Conservation (phyloP, 2,329 filamentous ascomycete genomes). For the Curvularia sp. region DNA sequence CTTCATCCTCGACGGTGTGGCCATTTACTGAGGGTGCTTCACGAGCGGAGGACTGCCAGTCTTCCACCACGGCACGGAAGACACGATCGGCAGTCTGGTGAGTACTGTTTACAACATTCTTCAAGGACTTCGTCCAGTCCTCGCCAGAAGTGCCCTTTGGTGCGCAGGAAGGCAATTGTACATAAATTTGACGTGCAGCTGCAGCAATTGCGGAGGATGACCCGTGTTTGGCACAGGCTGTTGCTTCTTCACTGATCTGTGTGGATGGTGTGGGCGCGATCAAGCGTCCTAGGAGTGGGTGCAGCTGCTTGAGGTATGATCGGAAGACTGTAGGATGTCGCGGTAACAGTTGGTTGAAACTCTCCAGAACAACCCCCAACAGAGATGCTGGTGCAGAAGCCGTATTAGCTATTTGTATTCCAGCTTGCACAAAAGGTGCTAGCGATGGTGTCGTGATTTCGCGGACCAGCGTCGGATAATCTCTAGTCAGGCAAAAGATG, state of each 20-base stretch:
- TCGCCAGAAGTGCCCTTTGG: slow-evolving; percentile 78
- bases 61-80: slow-evolving; percentile 79
- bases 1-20: slow-evolving; percentile 41
- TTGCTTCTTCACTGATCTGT: slow-evolving; percentile 31
- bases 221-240: slow-evolving; percentile 42
- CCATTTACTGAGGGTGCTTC: slow-evolving; percentile 37
- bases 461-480: slow-evolving; percentile 80
- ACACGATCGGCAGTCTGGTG: slow-evolving; percentile 78
- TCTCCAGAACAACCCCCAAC: slow-evolving; percentile 72
- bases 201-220: slow-evolving; percentile 62
- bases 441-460: slow-evolving; percentile 88
- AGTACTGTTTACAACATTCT: slow-evolving; percentile 66
- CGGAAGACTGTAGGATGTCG: slow-evolving; percentile 84
- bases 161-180: slow-evolving; percentile 79
- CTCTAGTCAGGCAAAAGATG: slow-evolving; percentile 83
- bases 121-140: slow-evolving; percentile 77
- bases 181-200: slow-evolving; percentile 69
- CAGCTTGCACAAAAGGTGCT: slow-evolving; percentile 74
- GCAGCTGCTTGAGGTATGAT: slow-evolving; percentile 74
- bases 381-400: slow-evolving; percentile 49
- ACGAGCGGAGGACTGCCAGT: slow-evolving; percentile 73
- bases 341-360: slow-evolving; percentile 75
- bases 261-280: slow-evolving; percentile 68
- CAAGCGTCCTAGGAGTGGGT: slow-evolving; percentile 64
- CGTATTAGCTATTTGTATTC: slow-evolving; percentile 65